Evolutionary conservation across 495 filamentous ascomycete species (phyloP), one percentile per base, ranked within the genome.

Genomic region (Aspergillus nidulans): DNA sequence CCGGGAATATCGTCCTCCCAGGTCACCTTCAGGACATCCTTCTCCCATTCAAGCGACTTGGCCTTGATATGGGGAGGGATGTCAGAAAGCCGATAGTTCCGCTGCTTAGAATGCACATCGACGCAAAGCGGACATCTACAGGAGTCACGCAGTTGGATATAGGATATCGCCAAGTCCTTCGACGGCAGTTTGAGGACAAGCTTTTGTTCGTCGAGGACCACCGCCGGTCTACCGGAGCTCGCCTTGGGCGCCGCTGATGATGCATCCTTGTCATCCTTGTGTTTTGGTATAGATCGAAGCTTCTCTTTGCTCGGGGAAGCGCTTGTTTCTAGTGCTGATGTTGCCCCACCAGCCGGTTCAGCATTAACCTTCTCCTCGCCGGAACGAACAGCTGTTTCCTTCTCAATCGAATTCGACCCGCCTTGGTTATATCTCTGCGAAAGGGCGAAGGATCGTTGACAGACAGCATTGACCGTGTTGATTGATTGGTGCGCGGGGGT

Each of bases 31-130:
- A 92, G 56, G 2, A 76, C 72, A 10, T 80, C 69, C 0, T 57
- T 60, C 6, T 70, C 58, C 62, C 66, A 68, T 18, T 55, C 49
- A 6, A 75, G 60, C 7, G 58, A 47, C 10, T 57, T 49, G 2
- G 82, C 67, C 10, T 53, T 26, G 44, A 90, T 81, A 13, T 73
- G 23, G 2, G 57, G 6, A 0, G 87, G 86, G 24, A 96, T 85
- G 36, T 95, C 87, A 40, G 75, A 73, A 0, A 87, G 88, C 21
- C 85, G 77, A 69, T 92, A 92, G 26, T 79, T 82, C 68, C 92
- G 92, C 64, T 97, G 92, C 51, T 83, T 87, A 0, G 90, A 91
- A 50, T 86, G 80, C 1, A 81, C 79, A 67, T 96, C 84, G 38
- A 92, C 78, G 68, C 92, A 96, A 3, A 20, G 58, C 3, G 76